phyloP scores from a whole-genome alignment of 1,284 basidiomycete species.

The Ceratobasidium sp. region DNA sequence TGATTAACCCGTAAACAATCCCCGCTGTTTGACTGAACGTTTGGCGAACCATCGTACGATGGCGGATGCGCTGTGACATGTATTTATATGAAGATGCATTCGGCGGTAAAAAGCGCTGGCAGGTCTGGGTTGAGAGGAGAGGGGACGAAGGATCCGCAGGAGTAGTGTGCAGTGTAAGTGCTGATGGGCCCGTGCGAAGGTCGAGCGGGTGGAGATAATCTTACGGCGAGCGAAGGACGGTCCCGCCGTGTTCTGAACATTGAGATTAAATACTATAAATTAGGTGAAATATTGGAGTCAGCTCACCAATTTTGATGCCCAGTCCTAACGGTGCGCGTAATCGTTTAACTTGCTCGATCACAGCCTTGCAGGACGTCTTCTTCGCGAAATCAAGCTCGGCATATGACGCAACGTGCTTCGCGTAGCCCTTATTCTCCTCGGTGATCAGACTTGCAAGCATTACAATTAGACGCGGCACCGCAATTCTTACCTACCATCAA shows the following conservation, averaged over 20 bases:
- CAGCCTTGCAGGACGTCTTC: conserved; percentile 84
- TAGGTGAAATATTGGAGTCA: too few relatives aligned
- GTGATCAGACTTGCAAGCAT: conserved; percentile 53
- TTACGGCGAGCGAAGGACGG: conserved; percentile 70
- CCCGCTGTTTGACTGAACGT: conserved; percentile 62
- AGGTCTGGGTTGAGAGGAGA: conserved; percentile 70
- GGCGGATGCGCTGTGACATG: conserved; percentile 70
- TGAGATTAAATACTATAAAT: not conserved
- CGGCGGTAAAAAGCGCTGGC: conserved; percentile 88
- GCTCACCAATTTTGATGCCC: conserved; percentile 53
- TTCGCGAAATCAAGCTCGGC: conserved; percentile 93
- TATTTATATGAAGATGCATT: conserved; percentile 90
- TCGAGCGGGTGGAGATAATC: conserved; percentile 86
- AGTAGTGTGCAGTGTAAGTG: conserved; percentile 56
- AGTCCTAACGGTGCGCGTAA: conserved; percentile 71
- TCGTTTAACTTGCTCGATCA: conserved; percentile 78
- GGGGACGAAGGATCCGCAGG: conserved; percentile 55
- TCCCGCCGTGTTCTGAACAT: conserved; percentile 74
- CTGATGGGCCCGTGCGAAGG: conserved; percentile 66
- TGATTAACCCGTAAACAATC: conserved; percentile 92
- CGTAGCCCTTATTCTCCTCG: conserved; percentile 60
- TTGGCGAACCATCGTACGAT: conserved; percentile 83
- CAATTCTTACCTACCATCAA: conserved; percentile 74
- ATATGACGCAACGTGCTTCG: conserved; percentile 68
- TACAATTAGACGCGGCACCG: not conserved